Evolutionary conservation across 1,139 yeast species (phyloP), one percentile per base, ranked within the genome.

Genomic region (Arxiozyma bovina): DNA sequence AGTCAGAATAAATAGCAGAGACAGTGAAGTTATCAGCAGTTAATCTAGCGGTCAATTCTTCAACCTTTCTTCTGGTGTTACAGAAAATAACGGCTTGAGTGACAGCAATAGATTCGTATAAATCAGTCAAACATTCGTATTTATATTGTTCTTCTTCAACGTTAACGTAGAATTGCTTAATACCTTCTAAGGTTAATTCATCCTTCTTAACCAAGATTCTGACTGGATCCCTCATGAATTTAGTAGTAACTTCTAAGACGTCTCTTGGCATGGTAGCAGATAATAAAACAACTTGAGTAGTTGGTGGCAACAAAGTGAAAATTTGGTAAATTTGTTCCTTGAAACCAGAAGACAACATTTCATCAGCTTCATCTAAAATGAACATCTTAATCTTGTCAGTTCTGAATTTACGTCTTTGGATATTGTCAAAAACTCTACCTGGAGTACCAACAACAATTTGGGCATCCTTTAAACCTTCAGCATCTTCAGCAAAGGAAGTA

Each of bases 71-170:
- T 81, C 96, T 87, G 73, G 98, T 93, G 87, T 93, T 93, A 83
- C 99, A 93, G 91, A 93, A 93, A 71, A 93, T 93, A 72, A 93
- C 99, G 57, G 99, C 96, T 78, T 93, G 99, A 66, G 99, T 91
- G 68, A 93, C 96, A 58, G 98, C 89, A 75, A 93, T 85, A 59
- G 99, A 88, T 75, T 91, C 98, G 79, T 93, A 93, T 74, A 93
- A 82, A 77, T 93, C 99, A 74, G 93, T 86, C 74, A 93, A 82
- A 76, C 96, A 90, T 76, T 91, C 97, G 69, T 89, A 87, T 78
- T 93, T 93, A 86, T 77, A 90, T 63, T 83, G 84, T 77, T 93
- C 98, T 77, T 83, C 79, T 74, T 90, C 97, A 65, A 91, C 96
- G 71, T 90, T 89, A 73, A 93, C 83, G 81, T 79, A 93, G 80